phyloP scores from a whole-genome alignment of 208 protist genomes.

The Wallacemonas sp. region DNA sequence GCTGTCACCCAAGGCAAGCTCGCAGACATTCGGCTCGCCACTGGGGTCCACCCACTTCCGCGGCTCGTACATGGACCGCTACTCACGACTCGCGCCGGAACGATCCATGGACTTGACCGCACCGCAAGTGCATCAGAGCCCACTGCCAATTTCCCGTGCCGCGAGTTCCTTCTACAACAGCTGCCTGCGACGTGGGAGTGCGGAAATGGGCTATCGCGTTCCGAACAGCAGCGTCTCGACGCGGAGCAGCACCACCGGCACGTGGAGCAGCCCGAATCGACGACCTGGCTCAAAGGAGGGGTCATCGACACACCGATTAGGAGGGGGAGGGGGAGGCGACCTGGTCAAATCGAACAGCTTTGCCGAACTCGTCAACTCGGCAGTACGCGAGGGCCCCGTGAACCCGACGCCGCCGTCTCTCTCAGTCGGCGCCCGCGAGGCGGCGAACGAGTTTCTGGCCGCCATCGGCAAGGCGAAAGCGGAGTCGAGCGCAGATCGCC shows the following conservation, averaged over 20 bases:
- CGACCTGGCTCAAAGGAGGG: no score
- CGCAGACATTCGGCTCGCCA: slow-evolving; percentile 5
- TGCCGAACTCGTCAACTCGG: no score
- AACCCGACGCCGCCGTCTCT: slow-evolving; percentile 3
- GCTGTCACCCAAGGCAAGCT: no score
- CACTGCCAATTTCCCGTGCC: neutral
- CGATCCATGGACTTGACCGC: neutral
- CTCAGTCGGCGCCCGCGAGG: neutral
- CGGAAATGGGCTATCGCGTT: neutral
- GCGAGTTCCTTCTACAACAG: neutral
- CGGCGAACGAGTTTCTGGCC: slow-evolving; percentile 29
- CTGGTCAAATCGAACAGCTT: no score
- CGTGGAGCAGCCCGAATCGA: no score
- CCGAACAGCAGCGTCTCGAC: neutral
- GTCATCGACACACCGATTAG: neutral
- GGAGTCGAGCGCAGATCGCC: neutral
- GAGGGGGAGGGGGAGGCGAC: neutral
- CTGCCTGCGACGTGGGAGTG: neutral
- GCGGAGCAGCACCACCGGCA: neutral
- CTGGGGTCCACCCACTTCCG: neutral
- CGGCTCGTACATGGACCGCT: neutral
- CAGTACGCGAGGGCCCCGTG: no score
- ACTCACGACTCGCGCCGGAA: slow-evolving; percentile 6
- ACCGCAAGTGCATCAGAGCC: neutral
- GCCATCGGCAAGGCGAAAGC: slow-evolving; percentile 8